Percentiles rank a stretch among this genome's conserved stretches.
Evolutionary conservation across 2,329 filamentous ascomycete species (phyloP).

Genomic region (Escovopsis sp.): DNA sequence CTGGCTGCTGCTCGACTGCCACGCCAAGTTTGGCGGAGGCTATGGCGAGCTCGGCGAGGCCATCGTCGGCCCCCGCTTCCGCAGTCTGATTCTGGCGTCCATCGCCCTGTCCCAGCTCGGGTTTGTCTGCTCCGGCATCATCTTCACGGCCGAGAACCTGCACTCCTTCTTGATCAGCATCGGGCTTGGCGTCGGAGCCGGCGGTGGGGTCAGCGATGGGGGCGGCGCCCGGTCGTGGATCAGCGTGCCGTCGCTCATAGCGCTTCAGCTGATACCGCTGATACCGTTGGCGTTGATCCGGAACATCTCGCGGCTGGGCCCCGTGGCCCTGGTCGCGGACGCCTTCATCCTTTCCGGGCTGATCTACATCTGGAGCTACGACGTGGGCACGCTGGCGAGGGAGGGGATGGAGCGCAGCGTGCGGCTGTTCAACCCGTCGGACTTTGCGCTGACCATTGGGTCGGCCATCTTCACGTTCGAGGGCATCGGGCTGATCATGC

Average conservation of each 20-base stretch:
- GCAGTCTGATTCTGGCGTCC: slow-evolving; percentile 50
- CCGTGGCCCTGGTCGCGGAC: slow-evolving; percentile 53
- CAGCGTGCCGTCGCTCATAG: slow-evolving; percentile 37
- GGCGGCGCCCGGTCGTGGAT: too few relatives aligned
- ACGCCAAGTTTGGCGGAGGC: slow-evolving; percentile 47
- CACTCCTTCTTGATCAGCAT: slow-evolving; percentile 52
- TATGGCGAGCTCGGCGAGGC: slow-evolving; percentile 60
- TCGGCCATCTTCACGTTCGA: slow-evolving; percentile 67
- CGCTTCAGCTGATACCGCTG: slow-evolving; percentile 47
- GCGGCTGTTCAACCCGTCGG: slow-evolving; percentile 51
- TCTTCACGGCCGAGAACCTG: slow-evolving; percentile 64
- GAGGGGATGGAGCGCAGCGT: slow-evolving; percentile 45
- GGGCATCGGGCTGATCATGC: slow-evolving; percentile 61
- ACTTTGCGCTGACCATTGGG: slow-evolving; percentile 57
- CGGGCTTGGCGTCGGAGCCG: too few relatives aligned
- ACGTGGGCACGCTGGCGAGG: slow-evolving; percentile 39
- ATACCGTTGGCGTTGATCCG: slow-evolving; percentile 55
- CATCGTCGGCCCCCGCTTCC: slow-evolving; percentile 47
- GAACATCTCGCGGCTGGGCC: slow-evolving; percentile 60
- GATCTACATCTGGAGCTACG: slow-evolving; percentile 59
- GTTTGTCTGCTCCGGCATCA: slow-evolving; percentile 63
- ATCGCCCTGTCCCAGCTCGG: slow-evolving; percentile 63
- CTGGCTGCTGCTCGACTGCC: slow-evolving; percentile 53
- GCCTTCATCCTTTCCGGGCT: slow-evolving; percentile 57
- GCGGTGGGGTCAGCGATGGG: slow-evolving; percentile 31